A percentile compares a stretch with the other conserved stretches of the same genome.
These are phyloP conservation scores for Dinochytrium kinnereticum DNA, from an alignment of 371 early-diverging fungal species.

Conservation along the genomic window DNA sequence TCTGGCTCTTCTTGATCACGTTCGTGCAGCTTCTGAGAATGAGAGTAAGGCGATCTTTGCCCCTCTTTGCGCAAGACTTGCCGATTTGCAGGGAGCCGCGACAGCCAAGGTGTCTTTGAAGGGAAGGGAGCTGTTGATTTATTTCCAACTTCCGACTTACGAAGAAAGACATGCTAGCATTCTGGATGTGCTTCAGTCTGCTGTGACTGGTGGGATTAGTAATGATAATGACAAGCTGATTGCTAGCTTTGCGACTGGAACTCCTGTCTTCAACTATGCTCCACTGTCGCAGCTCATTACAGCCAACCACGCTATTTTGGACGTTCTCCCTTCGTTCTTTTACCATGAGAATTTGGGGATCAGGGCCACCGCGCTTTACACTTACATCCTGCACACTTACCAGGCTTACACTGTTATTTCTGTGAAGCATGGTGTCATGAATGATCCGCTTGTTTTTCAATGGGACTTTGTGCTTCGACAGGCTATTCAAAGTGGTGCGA, in stretches of 20 bases:
- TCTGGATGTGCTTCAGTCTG: constrained; percentile 78
- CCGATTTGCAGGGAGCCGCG: constrained; percentile 76
- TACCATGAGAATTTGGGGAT: constrained; percentile 81
- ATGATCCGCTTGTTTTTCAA: constrained; percentile 40
- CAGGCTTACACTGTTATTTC: constrained; percentile 83
- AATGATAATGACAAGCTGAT: constrained; percentile 33
- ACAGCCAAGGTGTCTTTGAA: constrained; percentile 89
- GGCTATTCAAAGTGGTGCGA: not conserved
- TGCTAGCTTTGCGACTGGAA: not conserved
- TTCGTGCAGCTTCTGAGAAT: constrained; percentile 68
- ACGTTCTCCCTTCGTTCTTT: constrained; percentile 94
- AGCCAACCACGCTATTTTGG: constrained; percentile 93
- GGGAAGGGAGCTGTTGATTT: constrained; percentile 92
- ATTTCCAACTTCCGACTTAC: constrained; percentile 89
- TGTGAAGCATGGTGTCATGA: constrained; percentile 45
- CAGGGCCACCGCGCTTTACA: constrained; percentile 89
- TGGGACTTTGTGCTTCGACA: constrained; percentile 58
- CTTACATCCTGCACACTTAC: constrained; percentile 93
- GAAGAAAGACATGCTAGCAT: constrained; percentile 88
- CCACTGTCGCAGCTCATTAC: constrained; percentile 88
- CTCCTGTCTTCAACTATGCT: constrained; percentile 60
- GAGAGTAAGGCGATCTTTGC: constrained; percentile 72
- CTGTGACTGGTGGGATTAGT: constrained; percentile 75
- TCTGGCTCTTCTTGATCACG: constrained; percentile 75
- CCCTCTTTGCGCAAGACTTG: constrained; percentile 80